Conservation (phyloP, 306 rosid species). For the Cyamopsis tetragonoloba region DNA sequence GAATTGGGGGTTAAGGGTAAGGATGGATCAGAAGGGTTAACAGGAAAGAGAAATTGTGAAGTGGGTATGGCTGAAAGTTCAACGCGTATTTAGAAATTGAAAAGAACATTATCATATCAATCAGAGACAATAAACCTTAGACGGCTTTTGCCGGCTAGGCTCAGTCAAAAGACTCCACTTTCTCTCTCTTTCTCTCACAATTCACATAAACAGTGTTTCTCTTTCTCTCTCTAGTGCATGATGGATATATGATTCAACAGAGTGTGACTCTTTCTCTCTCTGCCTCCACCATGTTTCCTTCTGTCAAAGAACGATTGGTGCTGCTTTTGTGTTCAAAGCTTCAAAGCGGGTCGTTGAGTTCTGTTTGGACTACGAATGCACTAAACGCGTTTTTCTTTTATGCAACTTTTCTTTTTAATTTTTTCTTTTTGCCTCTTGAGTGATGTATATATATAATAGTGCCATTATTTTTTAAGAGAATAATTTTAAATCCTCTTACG, state of each 20-base stretch:
- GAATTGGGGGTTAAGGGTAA: slow-evolving; percentile 26
- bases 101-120: slow-evolving; percentile 27
- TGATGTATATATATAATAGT: too few relatives aligned
- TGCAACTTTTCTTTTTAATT: not conserved
- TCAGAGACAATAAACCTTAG: slow-evolving; percentile 29
- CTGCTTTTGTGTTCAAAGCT: slow-evolving; percentile 35
- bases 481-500: too few relatives aligned
- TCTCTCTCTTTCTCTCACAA: slow-evolving; percentile 15
- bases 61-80: slow-evolving; percentile 36
- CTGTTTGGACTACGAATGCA: slow-evolving; percentile 28
- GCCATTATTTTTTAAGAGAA: not conserved
- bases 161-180: slow-evolving; percentile 58
- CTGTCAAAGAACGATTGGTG: slow-evolving; percentile 29
- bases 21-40: slow-evolving; percentile 25
- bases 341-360: slow-evolving; percentile 38
- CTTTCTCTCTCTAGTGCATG: slow-evolving; percentile 17
- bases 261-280: slow-evolving; percentile 18
- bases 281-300: slow-evolving; percentile 19
- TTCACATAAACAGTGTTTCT: not conserved
- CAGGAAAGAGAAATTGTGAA: slow-evolving; percentile 17
- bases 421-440: too few relatives aligned
- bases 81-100: slow-evolving; percentile 66
- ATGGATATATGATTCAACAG: not conserved
- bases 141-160: slow-evolving; percentile 74
- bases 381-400: slow-evolving; percentile 26